phyloP scores from a whole-genome alignment of 176 grass and related monocot genomes.

The Tuctoria greenei region DNA sequence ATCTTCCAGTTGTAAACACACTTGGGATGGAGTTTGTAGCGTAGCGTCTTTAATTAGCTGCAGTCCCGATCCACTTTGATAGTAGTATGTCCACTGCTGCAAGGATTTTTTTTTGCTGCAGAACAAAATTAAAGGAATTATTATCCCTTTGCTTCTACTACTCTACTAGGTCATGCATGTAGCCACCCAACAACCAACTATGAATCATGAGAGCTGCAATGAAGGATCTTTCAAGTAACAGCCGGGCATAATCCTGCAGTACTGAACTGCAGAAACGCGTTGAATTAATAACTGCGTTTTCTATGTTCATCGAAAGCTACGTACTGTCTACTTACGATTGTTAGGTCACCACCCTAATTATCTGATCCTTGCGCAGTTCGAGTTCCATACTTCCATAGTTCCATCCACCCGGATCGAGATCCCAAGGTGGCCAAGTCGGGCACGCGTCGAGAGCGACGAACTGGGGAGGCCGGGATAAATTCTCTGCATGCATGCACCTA shows the following conservation, averaged over 20 bases:
- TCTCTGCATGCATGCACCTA: too few species aligned
- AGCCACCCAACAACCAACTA: neutral
- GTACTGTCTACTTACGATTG: neutral
- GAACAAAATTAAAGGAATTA: neutral
- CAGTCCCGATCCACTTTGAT: neutral
- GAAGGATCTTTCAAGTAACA: neutral
- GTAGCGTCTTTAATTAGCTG: slow-evolving; percentile 2
- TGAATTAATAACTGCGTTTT: neutral
- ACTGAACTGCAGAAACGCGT: neutral
- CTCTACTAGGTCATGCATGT: slow-evolving; percentile 17
- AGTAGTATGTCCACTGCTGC: neutral
- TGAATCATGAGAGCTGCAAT: neutral
- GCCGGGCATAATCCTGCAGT: neutral
- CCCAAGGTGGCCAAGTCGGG: too few species aligned
- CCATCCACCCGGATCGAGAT: too few species aligned
- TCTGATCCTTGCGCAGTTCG: neutral
- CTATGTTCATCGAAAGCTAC: neutral
- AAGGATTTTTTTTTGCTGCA: neutral
- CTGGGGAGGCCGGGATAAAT: too few species aligned
- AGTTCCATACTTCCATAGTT: too few species aligned
- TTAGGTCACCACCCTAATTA: neutral
- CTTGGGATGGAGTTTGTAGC: neutral
- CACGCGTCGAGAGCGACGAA: too few species aligned
- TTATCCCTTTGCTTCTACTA: slow-evolving; percentile 28
- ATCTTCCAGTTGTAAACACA: neutral